Evolutionary conservation across 805 yeast species (phyloP).

Genomic region (Schizosaccharomyces octosporus): DNA sequence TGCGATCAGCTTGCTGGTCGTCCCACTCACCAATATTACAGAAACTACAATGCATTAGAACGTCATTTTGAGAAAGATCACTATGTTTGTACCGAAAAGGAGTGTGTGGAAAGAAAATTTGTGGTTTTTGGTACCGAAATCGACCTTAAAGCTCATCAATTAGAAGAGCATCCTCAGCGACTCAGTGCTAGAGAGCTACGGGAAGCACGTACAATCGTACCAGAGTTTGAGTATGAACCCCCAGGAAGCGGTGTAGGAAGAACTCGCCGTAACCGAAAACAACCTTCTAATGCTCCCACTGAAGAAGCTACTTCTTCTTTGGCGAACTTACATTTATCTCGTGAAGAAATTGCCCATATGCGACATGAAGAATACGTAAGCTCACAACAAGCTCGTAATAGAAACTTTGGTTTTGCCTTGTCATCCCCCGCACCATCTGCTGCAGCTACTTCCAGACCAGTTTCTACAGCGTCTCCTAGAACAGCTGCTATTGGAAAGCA

Average conservation of each 20-base stretch:
- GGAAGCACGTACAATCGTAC: constrained; percentile 5
- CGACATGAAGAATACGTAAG: background rate
- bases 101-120: constrained; percentile 70
- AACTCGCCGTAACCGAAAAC: constrained; percentile 1
- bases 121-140: constrained; percentile 74
- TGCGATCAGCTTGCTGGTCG: constrained; percentile 43
- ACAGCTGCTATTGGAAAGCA: background rate
- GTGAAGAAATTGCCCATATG: constrained; percentile 1
- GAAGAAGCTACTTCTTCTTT: background rate
- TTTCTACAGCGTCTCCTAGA: background rate
- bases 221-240: constrained; percentile 5
- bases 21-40: constrained; percentile 45
- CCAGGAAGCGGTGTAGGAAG: background rate
- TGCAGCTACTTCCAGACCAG: background rate
- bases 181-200: constrained; percentile 14
- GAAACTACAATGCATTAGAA: constrained; percentile 48
- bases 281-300: background rate
- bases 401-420: background rate
- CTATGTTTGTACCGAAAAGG: constrained; percentile 47
- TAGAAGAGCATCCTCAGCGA: constrained; percentile 50
- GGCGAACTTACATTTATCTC: background rate
- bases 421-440: background rate
- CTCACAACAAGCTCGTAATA: background rate
- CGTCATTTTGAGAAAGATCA: constrained; percentile 54
- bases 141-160: constrained; percentile 70